Evolutionary conservation across 2,329 filamentous ascomycete genomes (phyloP).

Genomic region (Stagonosporopsis chrysanthemi): DNA sequence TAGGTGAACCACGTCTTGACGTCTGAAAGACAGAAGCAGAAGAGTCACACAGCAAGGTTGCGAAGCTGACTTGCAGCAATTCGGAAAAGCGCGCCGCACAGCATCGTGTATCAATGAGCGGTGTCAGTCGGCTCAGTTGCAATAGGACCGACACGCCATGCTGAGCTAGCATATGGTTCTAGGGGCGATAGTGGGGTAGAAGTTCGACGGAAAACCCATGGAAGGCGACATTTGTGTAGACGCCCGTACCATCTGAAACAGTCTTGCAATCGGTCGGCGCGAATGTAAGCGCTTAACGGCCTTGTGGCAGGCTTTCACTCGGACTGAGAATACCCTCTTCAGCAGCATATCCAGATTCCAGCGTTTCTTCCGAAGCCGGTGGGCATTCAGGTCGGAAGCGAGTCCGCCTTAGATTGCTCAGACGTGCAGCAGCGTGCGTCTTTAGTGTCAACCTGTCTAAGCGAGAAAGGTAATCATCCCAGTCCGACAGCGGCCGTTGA

Average conservation of each 20-base stretch:
- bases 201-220: conserved; percentile 19
- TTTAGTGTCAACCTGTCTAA: conserved; percentile 36
- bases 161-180: conserved; percentile 23
- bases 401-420: conserved; percentile 30
- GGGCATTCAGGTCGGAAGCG: conserved; percentile 33
- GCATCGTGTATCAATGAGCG: conserved; percentile 27
- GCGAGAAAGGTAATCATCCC: conserved; percentile 32
- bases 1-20: background rate
- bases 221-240: conserved; percentile 20
- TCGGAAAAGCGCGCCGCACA: conserved; percentile 19
- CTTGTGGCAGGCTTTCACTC: background rate
- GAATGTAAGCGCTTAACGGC: conserved; percentile 15
- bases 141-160: conserved; percentile 35
- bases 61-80: conserved; percentile 21
- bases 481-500: conserved; percentile 29
- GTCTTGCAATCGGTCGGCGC: conserved; percentile 8
- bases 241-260: conserved; percentile 15
- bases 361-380: conserved; percentile 16
- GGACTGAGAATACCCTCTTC: background rate
- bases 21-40: conserved; percentile 1
- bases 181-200: conserved; percentile 26
- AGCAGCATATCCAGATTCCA: background rate
- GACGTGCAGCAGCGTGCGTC: conserved; percentile 39
- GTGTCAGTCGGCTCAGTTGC: conserved; percentile 30
- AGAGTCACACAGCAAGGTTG: conserved; percentile 7